Evolutionary conservation across 148 eudicot genomes (phyloP).

Genomic region (Rhododendron griersonianum): DNA sequence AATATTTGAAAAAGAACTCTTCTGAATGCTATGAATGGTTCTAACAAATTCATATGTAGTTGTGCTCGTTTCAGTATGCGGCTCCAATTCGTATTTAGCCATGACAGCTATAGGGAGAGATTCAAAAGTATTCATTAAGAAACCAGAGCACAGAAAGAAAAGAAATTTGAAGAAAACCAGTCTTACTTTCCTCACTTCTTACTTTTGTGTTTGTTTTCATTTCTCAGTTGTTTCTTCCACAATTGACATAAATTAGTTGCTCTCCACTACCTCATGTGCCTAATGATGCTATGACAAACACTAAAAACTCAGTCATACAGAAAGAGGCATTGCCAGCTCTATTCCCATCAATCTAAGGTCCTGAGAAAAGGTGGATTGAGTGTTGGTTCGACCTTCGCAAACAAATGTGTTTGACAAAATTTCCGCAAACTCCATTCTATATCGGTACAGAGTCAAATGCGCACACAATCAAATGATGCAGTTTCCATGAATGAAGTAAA

Average conservation of each 20-base stretch:
- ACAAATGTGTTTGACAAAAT: background rate
- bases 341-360: background rate
- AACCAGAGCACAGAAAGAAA: background rate
- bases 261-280: background rate
- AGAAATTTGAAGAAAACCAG: no score
- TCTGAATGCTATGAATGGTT: conserved; percentile 91
- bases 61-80: conserved; percentile 59
- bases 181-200: background rate
- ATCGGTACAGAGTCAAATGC: background rate
- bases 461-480: background rate
- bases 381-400: background rate
- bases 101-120: conserved; percentile 42
- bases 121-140: conserved; percentile 8
- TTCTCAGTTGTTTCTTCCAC: background rate
- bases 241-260: background rate
- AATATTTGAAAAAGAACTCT: conserved; percentile 69
- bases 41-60: conserved; percentile 81
- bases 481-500: background rate
- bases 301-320: background rate
- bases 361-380: background rate
- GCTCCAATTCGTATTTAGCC: conserved; percentile 65
- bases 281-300: background rate
- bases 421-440: background rate
- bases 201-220: background rate
- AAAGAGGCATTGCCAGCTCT: background rate